These are phyloP conservation scores for Selaginella tamariscina DNA, from an alignment of 75 land plant species.

Conservation along the genomic window DNA sequence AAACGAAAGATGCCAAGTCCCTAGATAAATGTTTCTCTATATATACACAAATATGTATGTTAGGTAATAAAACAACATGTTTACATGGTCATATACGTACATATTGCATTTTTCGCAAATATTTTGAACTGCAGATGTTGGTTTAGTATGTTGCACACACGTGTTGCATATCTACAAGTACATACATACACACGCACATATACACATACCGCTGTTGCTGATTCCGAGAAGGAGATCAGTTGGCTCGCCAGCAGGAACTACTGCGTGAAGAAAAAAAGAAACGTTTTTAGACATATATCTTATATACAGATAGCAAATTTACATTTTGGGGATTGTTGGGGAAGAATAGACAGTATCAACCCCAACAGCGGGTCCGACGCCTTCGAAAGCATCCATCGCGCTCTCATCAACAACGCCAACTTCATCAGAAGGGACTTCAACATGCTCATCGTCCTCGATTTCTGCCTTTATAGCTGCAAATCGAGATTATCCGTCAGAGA, in stretches of 20 bases:
- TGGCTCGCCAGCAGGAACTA: constrained; percentile 68
- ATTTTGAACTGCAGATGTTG: too few relatives aligned
- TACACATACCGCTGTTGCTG: constrained; percentile 52
- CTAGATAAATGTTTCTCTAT: too few relatives aligned
- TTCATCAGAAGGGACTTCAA: constrained; percentile 5
- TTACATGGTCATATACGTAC: too few relatives aligned
- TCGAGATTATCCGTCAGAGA: neutral
- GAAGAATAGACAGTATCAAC: constrained; percentile 57
- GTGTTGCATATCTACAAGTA: too few relatives aligned
- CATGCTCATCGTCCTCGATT: neutral
- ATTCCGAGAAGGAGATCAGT: constrained; percentile 71
- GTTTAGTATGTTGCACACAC: too few relatives aligned
- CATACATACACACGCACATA: too few relatives aligned
- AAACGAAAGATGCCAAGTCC: too few relatives aligned
- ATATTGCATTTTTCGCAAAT: too few relatives aligned
- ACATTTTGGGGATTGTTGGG: constrained; percentile 55
- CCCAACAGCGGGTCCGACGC: constrained; percentile 52
- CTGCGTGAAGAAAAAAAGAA: too few relatives aligned
- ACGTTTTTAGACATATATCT: neutral
- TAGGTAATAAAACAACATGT: too few relatives aligned
- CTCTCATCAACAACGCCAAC: constrained; percentile 20
- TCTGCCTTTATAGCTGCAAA: neutral
- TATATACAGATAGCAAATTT: neutral
- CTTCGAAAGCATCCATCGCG: constrained; percentile 20
- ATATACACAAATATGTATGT: too few relatives aligned